Conservation (phyloP, 2,329 filamentous ascomycete genomes). For the Endothia cerciana region DNA sequence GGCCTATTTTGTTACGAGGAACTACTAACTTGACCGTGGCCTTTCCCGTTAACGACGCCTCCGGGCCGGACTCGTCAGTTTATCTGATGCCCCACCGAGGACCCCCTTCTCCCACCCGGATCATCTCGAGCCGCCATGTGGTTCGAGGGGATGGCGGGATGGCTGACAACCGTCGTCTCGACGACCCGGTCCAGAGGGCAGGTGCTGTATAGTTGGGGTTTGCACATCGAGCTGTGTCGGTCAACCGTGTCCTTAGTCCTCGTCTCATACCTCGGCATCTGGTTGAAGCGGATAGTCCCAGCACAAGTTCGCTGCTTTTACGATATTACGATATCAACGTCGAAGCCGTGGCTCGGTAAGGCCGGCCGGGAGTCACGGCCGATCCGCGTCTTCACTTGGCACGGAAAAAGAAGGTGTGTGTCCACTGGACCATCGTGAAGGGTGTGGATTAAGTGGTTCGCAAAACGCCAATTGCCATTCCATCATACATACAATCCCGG, state of each 20-base stretch:
- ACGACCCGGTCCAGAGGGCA: too few species aligned
- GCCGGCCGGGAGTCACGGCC: too few species aligned
- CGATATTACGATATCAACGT: too few species aligned
- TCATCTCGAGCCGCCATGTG: neutral
- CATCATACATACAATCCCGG: slow-evolving; percentile 49
- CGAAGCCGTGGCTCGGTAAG: too few species aligned
- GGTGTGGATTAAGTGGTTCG: slow-evolving; percentile 48
- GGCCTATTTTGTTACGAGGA: slow-evolving; percentile 5
- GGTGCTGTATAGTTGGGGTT: too few species aligned
- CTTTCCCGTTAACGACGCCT: neutral
- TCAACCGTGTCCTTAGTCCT: neutral
- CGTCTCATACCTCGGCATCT: neutral
- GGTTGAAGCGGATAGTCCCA: too few species aligned
- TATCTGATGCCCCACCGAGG: slow-evolving; percentile 24
- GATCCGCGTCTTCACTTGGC: neutral
- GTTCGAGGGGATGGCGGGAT: neutral
- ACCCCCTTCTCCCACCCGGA: neutral
- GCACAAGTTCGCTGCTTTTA: too few species aligned
- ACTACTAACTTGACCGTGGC: neutral
- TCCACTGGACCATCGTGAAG: slow-evolving; percentile 17
- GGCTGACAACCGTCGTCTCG: too few species aligned
- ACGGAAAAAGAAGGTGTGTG: too few species aligned
- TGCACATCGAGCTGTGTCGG: neutral
- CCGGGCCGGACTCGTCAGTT: neutral
- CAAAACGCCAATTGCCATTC: slow-evolving; percentile 48